Conservation (phyloP, 371 early-diverging fungal species). For the Nematocida major region DNA sequence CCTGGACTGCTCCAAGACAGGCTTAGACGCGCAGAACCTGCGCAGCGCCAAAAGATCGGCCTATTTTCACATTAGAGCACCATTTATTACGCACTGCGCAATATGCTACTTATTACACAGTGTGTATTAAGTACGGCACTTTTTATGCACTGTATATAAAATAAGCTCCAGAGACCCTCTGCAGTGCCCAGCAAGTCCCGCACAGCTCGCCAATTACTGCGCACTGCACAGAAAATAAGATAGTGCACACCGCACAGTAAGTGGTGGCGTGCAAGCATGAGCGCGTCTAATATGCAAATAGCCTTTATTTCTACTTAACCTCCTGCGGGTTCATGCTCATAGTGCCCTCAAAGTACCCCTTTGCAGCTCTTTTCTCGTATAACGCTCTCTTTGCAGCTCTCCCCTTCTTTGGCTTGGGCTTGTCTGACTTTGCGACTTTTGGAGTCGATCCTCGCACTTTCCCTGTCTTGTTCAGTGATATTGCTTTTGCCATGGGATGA, state of each 20-base stretch:
- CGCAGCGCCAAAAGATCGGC: too few species aligned
- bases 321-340: slow-evolving; percentile 63
- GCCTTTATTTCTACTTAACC: slow-evolving; percentile 34
- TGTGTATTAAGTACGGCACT: too few species aligned
- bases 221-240: too few species aligned
- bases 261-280: too few species aligned
- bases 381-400: slow-evolving; percentile 91
- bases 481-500: slow-evolving; percentile 56
- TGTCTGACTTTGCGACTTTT: slow-evolving; percentile 92
- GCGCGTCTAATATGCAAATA: too few species aligned
- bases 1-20: too few species aligned
- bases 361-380: slow-evolving; percentile 86
- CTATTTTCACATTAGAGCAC: too few species aligned
- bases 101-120: too few species aligned
- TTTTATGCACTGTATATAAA: background rate
- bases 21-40: too few species aligned
- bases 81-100: too few species aligned
- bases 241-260: too few species aligned
- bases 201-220: too few species aligned
- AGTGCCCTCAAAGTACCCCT: slow-evolving; percentile 62
- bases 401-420: slow-evolving; percentile 75
- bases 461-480: slow-evolving; percentile 72
- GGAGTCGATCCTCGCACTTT: slow-evolving; percentile 99
- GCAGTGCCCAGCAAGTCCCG: background rate
- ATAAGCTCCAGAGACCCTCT: background rate